Percentiles rank a stretch among this genome's conserved stretches.
These are phyloP conservation scores for Pseudotulostoma volvatum DNA, from an alignment of 495 filamentous ascomycete genomes.

Conservation along the genomic window DNA sequence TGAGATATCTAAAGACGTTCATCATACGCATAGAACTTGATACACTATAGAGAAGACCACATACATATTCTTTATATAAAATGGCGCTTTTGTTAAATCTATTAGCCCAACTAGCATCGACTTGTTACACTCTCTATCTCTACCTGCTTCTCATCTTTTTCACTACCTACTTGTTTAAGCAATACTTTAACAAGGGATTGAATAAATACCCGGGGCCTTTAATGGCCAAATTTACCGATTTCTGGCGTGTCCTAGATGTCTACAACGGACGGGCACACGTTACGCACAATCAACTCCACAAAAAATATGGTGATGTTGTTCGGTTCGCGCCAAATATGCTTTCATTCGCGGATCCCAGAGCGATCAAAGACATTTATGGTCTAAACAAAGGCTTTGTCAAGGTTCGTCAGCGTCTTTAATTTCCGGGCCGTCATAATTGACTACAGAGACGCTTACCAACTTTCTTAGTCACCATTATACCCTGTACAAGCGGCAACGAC, in stretches of 20 bases:
- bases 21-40: no score
- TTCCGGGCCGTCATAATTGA: not conserved
- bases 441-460: no score
- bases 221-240: conserved; percentile 48
- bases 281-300: conserved; percentile 24
- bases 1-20: no score
- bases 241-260: conserved; percentile 49
- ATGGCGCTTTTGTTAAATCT: no score
- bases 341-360: conserved; percentile 19
- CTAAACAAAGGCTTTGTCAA: conserved; percentile 70
- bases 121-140: no score
- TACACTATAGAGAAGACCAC: not conserved
- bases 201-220: conserved; percentile 52
- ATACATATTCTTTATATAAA: no score
- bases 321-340: conserved; percentile 22
- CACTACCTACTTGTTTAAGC: conserved; percentile 29
- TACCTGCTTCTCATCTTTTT: not conserved
- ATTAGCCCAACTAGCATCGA: no score
- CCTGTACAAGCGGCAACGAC: conserved; percentile 48
- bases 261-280: conserved; percentile 13
- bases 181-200: conserved; percentile 42
- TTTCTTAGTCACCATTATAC: conserved; percentile 48
- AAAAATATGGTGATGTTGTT: conserved; percentile 18
- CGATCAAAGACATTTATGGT: conserved; percentile 16
- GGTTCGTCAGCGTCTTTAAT: conserved; percentile 21